Conservation (phyloP, 306 rosid species). For the Medicago arabica region DNA sequence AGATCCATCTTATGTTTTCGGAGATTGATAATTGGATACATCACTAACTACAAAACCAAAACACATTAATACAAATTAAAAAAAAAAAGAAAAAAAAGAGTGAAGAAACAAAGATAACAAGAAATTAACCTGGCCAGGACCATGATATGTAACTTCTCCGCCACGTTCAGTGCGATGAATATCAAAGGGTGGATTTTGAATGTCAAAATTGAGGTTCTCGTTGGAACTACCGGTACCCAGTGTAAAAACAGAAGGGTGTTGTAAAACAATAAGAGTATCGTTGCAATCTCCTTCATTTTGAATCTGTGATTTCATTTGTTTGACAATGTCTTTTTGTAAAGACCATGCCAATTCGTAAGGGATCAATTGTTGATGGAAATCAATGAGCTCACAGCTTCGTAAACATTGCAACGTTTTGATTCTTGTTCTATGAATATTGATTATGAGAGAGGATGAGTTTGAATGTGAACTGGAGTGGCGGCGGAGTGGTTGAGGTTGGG, state of each 20-base stretch:
- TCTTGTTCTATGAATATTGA: conserved; percentile 6
- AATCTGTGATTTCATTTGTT: conserved; percentile 47
- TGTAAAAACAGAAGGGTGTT: conserved; percentile 52
- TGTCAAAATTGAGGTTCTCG: conserved; percentile 47
- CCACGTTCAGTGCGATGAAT: conserved; percentile 57
- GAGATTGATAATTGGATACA: conserved; percentile 92
- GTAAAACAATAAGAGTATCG: conserved; percentile 49
- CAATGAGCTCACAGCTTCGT: conserved; percentile 66
- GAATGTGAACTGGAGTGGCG: background rate
- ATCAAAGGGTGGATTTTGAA: conserved; percentile 49
- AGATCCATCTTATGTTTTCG: conserved; percentile 85
- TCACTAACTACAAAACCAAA: conserved; percentile 63
- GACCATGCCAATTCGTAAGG: conserved; percentile 65
- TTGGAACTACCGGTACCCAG: conserved; percentile 42
- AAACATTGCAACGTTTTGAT: conserved; percentile 12
- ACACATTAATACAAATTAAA: background rate
- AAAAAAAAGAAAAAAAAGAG: background rate
- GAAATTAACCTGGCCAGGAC: conserved; percentile 56
- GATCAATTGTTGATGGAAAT: conserved; percentile 61
- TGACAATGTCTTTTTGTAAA: conserved; percentile 52
- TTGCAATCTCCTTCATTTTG: conserved; percentile 44
- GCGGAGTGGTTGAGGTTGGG: conserved; percentile 21
- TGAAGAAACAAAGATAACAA: background rate
- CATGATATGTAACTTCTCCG: conserved; percentile 61
- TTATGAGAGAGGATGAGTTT: conserved; percentile 11